These are phyloP conservation scores for Haplographium delicatum DNA, from an alignment of 495 filamentous ascomycete species.

Conservation along the genomic window DNA sequence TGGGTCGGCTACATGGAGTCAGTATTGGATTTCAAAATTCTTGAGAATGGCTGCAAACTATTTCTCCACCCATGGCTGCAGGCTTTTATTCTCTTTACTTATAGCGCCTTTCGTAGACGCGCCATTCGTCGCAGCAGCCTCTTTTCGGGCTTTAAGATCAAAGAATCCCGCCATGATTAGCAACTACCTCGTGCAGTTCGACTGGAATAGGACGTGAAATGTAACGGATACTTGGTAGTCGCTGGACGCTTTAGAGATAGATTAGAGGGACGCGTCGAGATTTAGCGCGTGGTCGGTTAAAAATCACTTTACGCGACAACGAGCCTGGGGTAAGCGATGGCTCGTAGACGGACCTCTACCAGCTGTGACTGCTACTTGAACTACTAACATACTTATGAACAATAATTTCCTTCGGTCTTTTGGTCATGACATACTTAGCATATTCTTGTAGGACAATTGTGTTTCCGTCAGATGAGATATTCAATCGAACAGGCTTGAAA, in stretches of 20 bases:
- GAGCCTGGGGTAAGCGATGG: background rate
- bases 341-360: no score
- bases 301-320: background rate
- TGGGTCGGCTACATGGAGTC: slow-evolving; percentile 65
- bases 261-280: no score
- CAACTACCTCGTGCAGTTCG: background rate
- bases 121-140: slow-evolving; percentile 58
- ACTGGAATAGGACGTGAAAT: no score
- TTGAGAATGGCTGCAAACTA: slow-evolving; percentile 57
- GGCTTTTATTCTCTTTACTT: slow-evolving; percentile 57
- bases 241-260: background rate
- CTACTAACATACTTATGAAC: no score
- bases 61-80: slow-evolving; percentile 99
- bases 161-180: slow-evolving; percentile 58
- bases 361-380: no score
- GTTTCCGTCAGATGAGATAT: no score
- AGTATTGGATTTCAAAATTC: background rate
- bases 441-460: no score
- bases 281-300: no score
- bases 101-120: slow-evolving; percentile 45
- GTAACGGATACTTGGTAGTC: no score
- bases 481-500: no score
- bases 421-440: no score
- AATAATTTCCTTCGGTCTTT: no score
- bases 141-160: slow-evolving; percentile 87